Evolutionary conservation across 371 early-diverging fungal genomes (phyloP).

Genomic region (Lichtheimia ornata): DNA sequence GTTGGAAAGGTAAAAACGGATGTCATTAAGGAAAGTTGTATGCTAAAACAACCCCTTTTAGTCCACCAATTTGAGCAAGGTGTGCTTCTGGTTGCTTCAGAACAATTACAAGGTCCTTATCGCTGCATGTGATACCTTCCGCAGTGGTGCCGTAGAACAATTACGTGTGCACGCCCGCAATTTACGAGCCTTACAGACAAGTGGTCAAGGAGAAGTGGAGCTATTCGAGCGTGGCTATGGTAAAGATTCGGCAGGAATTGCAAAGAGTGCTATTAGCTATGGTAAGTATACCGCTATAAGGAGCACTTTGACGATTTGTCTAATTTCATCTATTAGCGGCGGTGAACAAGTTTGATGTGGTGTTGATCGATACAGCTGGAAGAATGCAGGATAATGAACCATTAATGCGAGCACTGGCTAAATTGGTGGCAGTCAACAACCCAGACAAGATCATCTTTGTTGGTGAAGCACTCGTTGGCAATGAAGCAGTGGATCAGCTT

Average conservation of each 20-base stretch:
- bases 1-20: constrained; percentile 72
- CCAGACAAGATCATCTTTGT: constrained; percentile 99
- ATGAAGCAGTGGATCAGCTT: constrained; percentile 97
- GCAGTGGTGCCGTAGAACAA: constrained; percentile 99
- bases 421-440: constrained; percentile 91
- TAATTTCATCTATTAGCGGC: constrained; percentile 30
- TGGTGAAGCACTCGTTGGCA: constrained; percentile 99
- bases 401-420: constrained; percentile 96
- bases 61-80: constrained; percentile 97
- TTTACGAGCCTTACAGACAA: constrained; percentile 73
- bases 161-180: constrained; percentile 93
- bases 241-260: constrained; percentile 98
- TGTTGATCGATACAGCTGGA: constrained; percentile 99
- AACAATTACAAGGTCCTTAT: constrained; percentile 92
- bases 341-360: constrained; percentile 89
- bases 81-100: constrained; percentile 97
- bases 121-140: constrained; percentile 99
- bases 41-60: constrained; percentile 22
- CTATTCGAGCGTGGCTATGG: constrained; percentile 98
- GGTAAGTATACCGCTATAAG: constrained; percentile 42
- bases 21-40: background rate
- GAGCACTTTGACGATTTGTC: background rate
- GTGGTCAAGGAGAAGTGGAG: constrained; percentile 76
- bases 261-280: constrained; percentile 94
- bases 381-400: constrained; percentile 99